Conservation (phyloP, 495 filamentous ascomycete genomes). For the Eremomyces bilateralis region DNA sequence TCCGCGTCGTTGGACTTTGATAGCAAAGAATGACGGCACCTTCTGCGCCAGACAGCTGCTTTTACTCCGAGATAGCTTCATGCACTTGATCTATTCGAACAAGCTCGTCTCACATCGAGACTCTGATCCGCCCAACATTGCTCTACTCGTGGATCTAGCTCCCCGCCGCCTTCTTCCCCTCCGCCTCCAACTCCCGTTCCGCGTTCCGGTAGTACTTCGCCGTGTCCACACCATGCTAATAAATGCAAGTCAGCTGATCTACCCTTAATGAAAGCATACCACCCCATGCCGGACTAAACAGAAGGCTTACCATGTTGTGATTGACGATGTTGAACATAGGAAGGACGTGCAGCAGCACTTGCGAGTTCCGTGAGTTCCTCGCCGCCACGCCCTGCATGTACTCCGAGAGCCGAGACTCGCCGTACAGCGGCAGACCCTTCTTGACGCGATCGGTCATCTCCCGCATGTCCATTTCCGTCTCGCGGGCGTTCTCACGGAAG, state of each 20-base stretch:
- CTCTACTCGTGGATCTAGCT: no score
- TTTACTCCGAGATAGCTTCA: no score
- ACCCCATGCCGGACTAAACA: no score
- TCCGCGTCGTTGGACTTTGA: no score
- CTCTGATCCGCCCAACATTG: no score
- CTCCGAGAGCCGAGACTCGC: slow-evolving; percentile 47
- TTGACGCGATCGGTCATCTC: slow-evolving; percentile 97
- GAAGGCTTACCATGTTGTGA: slow-evolving; percentile 45
- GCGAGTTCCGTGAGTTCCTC: slow-evolving; percentile 77
- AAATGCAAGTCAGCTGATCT: slow-evolving; percentile 3
- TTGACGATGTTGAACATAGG: slow-evolving; percentile 98
- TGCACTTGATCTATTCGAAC: no score
- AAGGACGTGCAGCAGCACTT: slow-evolving; percentile 57
- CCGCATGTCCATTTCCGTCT: slow-evolving; percentile 87
- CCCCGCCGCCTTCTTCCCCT: slow-evolving; percentile 17
- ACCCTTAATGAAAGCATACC: no score
- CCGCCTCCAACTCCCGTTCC: slow-evolving; percentile 79
- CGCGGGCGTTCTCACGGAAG: slow-evolving; percentile 71
- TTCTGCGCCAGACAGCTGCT: no score
- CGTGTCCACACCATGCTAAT: slow-evolving; percentile 83
- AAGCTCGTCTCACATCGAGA: no score
- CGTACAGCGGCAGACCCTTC: slow-evolving; percentile 76
- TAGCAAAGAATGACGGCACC: no score
- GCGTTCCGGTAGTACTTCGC: slow-evolving; percentile 95
- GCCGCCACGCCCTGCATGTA: slow-evolving; percentile 88